These are phyloP conservation scores for Sarocladiaceae sp. DNA, from an alignment of 2,329 filamentous ascomycete species.

Conservation along the genomic window DNA sequence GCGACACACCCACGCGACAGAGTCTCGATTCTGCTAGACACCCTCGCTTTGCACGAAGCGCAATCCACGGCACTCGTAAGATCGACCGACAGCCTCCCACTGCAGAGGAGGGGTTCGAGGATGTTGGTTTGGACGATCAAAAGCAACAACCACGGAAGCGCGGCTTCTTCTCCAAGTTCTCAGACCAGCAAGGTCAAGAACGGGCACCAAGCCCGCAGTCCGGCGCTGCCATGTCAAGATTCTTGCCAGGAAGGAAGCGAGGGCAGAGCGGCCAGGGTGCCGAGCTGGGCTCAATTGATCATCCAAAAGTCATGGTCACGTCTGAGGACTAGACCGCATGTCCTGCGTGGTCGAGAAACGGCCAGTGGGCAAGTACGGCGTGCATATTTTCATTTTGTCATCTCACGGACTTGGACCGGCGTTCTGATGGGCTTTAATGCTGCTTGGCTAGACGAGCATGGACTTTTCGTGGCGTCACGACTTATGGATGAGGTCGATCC, in stretches of 20 bases:
- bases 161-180: constrained; percentile 73
- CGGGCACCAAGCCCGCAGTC: constrained; percentile 23
- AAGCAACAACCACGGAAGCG: constrained; percentile 51
- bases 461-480: not conserved
- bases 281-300: constrained; percentile 64
- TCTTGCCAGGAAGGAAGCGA: constrained; percentile 69
- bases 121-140: constrained; percentile 80
- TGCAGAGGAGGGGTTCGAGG: constrained; percentile 80
- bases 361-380: not conserved
- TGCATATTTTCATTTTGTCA: not conserved
- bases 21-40: constrained; percentile 74
- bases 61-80: constrained; percentile 44
- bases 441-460: constrained; percentile 1
- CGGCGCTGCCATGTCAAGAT: constrained; percentile 46
- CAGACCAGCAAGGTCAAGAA: constrained; percentile 47
- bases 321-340: constrained; percentile 15
- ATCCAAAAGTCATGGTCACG: constrained; percentile 23
- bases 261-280: constrained; percentile 61
- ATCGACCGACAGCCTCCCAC: constrained; percentile 60
- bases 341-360: not conserved
- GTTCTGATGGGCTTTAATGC: not conserved
- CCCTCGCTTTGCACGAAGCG: constrained; percentile 57
- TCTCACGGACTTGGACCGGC: not conserved
- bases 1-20: constrained; percentile 62
- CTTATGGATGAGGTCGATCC: not conserved